A percentile compares a stretch with the other conserved stretches of the same genome.
Evolutionary conservation across 345 rosid genomes (phyloP).

Genomic region (Isatis tinctoria): DNA sequence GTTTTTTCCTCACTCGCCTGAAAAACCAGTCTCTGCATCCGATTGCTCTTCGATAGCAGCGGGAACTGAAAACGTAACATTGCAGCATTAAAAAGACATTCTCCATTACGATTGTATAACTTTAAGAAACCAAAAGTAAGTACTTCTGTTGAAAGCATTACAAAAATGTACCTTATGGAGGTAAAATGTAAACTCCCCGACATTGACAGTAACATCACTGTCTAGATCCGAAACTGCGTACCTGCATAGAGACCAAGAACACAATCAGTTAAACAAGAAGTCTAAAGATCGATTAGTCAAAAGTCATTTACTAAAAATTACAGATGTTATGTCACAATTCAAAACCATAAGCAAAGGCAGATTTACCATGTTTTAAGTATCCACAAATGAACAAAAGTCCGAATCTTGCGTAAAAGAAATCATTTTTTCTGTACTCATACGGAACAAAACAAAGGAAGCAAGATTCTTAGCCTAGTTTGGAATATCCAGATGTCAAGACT

Average conservation of each 20-base stretch:
- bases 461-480: slow-evolving; percentile 17
- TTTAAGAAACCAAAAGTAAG: background rate
- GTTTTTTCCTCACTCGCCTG: slow-evolving; percentile 49
- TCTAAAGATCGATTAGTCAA: background rate
- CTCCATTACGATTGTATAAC: background rate
- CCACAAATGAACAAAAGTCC: background rate
- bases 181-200: slow-evolving; percentile 73
- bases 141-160: background rate
- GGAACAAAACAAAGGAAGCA: background rate
- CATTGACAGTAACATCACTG: slow-evolving; percentile 61
- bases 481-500: slow-evolving; percentile 4
- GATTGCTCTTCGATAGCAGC: slow-evolving; percentile 75
- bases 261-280: background rate
- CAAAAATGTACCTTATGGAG: slow-evolving; percentile 70
- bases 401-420: background rate
- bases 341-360: background rate
- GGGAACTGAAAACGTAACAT: slow-evolving; percentile 64
- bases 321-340: background rate
- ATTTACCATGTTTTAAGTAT: background rate
- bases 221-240: slow-evolving; percentile 67
- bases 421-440: background rate
- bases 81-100: background rate
- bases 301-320: background rate
- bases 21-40: slow-evolving; percentile 58
- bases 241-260: slow-evolving; percentile 40